Conservation (phyloP, 176 grass and related monocot genomes). For the Musa troglodytarum region DNA sequence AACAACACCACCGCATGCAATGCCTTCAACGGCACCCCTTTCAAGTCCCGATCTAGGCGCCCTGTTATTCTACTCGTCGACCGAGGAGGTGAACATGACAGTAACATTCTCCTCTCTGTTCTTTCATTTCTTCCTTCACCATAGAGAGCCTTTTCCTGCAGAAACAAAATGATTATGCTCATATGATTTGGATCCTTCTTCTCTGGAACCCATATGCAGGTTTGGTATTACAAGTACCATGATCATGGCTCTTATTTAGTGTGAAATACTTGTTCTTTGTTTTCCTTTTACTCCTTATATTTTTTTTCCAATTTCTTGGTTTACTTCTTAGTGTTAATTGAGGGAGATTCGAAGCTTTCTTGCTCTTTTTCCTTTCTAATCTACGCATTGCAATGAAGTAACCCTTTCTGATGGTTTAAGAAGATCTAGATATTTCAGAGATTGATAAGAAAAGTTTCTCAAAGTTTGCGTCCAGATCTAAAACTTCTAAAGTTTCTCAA, state of each 20-base stretch:
- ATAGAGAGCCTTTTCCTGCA: too few relatives aligned
- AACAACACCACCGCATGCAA: constrained; percentile 33
- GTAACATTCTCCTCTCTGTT: background rate
- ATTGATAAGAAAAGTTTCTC: background rate
- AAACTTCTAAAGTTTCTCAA: background rate
- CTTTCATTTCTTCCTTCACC: background rate
- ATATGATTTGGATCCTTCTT: too few relatives aligned
- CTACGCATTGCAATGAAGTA: background rate
- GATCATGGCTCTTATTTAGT: too few relatives aligned
- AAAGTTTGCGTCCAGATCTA: background rate
- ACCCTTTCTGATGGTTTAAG: background rate
- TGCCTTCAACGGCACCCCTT: constrained; percentile 24
- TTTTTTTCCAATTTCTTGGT: too few relatives aligned
- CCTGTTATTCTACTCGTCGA: constrained; percentile 79
- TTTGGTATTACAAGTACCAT: too few relatives aligned
- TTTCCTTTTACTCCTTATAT: too few relatives aligned
- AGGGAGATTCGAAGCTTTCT: background rate
- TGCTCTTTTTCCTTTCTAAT: background rate
- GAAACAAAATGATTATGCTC: too few relatives aligned
- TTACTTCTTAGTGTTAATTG: background rate
- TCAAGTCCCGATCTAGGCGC: constrained; percentile 41
- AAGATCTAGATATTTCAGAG: background rate
- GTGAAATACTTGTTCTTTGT: too few relatives aligned
- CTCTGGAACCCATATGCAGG: too few relatives aligned
- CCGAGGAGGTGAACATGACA: constrained; percentile 48